phyloP scores from a whole-genome alignment of 768 basidiomycete species.

The Panaeolus papilionaceus region DNA sequence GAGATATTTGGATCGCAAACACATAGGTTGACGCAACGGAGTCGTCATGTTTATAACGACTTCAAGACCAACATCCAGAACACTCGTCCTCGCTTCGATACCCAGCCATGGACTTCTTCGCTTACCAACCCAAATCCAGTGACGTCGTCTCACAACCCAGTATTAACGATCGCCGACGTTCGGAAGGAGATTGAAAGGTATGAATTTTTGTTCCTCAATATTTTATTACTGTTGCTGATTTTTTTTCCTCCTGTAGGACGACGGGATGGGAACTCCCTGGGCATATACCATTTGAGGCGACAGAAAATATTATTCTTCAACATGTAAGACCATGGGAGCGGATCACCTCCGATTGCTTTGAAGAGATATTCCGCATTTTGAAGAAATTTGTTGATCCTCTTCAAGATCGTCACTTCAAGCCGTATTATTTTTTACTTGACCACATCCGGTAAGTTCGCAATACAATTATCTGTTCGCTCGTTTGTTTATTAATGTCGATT shows the following conservation, averaged over 20 bases:
- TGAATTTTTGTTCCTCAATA: not conserved
- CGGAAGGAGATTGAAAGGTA: slow-evolving; percentile 37
- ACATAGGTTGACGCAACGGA: slow-evolving; percentile 37
- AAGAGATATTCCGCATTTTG: slow-evolving; percentile 27
- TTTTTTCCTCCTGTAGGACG: slow-evolving; percentile 30
- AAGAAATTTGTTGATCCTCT: slow-evolving; percentile 27
- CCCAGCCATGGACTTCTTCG: not conserved
- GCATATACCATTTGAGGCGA: slow-evolving; percentile 43
- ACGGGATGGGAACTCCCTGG: slow-evolving; percentile 45
- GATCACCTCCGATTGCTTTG: slow-evolving; percentile 37
- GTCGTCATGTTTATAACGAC: slow-evolving; percentile 32
- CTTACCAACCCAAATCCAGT: not conserved
- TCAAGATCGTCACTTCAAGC: slow-evolving; percentile 35
- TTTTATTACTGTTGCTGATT: not conserved
- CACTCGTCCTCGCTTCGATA: slow-evolving; percentile 32
- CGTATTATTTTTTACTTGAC: slow-evolving; percentile 34
- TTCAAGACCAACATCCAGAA: slow-evolving; percentile 38
- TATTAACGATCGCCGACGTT: slow-evolving; percentile 28
- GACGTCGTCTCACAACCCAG: not conserved
- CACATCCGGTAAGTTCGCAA: slow-evolving; percentile 36
- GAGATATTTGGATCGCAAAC: slow-evolving; percentile 34
- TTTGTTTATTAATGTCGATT: not conserved
- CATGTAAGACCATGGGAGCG: slow-evolving; percentile 36
- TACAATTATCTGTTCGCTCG: not conserved
- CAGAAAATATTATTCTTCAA: slow-evolving; percentile 32